Evolutionary conservation across 2,329 filamentous ascomycete species (phyloP), one percentile per base, ranked within the genome.

Genomic region (Ustulina deusta): DNA sequence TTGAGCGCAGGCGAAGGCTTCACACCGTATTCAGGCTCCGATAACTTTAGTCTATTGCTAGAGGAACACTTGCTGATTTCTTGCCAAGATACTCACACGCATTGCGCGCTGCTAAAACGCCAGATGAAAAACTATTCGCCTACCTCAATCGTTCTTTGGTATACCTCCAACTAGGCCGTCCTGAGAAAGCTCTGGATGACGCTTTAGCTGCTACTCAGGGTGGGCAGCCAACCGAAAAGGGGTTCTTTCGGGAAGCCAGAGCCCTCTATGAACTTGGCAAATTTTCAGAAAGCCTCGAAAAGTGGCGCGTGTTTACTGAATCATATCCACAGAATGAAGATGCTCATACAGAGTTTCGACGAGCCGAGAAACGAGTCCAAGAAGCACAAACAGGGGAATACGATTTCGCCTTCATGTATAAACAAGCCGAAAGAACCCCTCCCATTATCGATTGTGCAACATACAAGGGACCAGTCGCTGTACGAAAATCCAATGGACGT

Each of bases 401-500:
- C 60, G 48, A 72, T 3, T 86, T 81, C 71, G 69, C 17, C 6
- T 63, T 51, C 0, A 81, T 81, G 79, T 78, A 80, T 48, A 69
- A 74, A 48, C 77, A 83, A 34, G 78, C 81, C 1, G 65, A 72
- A n/a, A 62, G 64, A n/a, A 74, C 71, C 0, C 80, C 81, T 2
- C 82, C 84, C 0, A 63, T 80, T 5, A 71, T 87, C 1, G 85
- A 87, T 69, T 82, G 79, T 63, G 84, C 83, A 0, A 85, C 81
- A 1, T 88, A 80, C 67, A 77, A 78, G 7, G 76, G 74, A 0
- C 79, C 80, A 0, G 82, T 86, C 0, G 74, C 79, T 49, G 71
- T 87, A 0, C 81, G 78, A 38, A 49, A 73, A 6, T 82, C 83
- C 0, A 73, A 75, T 1, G 80, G 76, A 9, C 78, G 80, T 20